phyloP scores from a whole-genome alignment of 139 green algal species.

The Diplosphaera chodatii region DNA sequence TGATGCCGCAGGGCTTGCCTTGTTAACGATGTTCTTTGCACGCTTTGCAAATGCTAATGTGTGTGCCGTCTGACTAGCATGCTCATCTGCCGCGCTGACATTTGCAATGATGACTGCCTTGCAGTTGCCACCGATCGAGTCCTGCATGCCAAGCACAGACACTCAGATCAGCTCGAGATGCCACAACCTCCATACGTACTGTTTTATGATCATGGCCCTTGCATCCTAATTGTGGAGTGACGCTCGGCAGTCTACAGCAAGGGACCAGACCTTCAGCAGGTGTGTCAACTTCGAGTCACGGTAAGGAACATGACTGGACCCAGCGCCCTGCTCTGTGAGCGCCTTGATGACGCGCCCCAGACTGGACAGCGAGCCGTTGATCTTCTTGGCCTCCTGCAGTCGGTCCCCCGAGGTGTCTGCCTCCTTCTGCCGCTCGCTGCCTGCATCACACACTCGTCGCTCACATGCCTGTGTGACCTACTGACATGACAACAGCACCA shows the following conservation, averaged over 20 bases:
- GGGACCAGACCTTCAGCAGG: slow-evolving; percentile 53
- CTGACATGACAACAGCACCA: too few relatives aligned
- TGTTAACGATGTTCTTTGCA: slow-evolving; percentile 34
- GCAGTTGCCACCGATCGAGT: slow-evolving; percentile 80
- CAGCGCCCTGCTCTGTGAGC: slow-evolving; percentile 12
- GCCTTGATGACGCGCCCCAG: slow-evolving; percentile 47
- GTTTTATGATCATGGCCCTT: too few relatives aligned
- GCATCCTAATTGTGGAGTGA: too few relatives aligned
- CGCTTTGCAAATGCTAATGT: slow-evolving; percentile 49
- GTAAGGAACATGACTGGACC: slow-evolving; percentile 46
- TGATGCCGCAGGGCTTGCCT: too few relatives aligned
- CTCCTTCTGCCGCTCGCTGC: slow-evolving; percentile 41
- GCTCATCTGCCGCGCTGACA: slow-evolving; percentile 32
- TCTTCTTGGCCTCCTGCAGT: slow-evolving; percentile 53
- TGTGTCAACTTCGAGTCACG: slow-evolving; percentile 54
- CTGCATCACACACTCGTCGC: too few relatives aligned
- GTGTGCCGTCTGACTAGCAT: slow-evolving; percentile 31
- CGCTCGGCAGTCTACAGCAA: too few relatives aligned
- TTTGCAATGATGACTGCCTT: slow-evolving; percentile 71
- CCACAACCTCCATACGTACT: too few relatives aligned
- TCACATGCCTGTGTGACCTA: too few relatives aligned
- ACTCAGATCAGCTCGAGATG: too few relatives aligned
- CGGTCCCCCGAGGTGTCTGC: slow-evolving; percentile 28
- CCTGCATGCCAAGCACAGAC: slow-evolving; percentile 51
- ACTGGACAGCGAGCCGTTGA: slow-evolving; percentile 51